These are phyloP conservation scores for Stemphylium beticola DNA, from an alignment of 2,329 filamentous ascomycete species.

Conservation along the genomic window DNA sequence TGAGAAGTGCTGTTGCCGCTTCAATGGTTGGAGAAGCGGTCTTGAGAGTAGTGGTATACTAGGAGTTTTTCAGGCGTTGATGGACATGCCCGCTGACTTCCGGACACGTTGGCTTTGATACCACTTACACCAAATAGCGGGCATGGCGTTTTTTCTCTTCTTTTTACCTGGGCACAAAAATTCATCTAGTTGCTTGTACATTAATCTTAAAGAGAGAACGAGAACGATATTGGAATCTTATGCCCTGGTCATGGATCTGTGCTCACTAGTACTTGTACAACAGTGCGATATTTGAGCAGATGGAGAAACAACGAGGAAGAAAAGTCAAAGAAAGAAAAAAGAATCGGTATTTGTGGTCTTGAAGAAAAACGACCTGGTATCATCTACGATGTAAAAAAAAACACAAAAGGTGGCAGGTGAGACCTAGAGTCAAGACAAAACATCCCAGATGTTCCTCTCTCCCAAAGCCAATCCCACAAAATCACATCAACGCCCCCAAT, in stretches of 20 bases:
- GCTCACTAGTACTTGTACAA: background rate
- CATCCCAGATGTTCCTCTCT: background rate
- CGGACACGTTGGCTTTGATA: constrained; percentile 9
- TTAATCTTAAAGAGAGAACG: background rate
- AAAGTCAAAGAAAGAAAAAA: background rate
- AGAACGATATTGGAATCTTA: background rate
- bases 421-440: background rate
- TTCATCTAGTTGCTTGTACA: background rate
- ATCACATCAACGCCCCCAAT: background rate
- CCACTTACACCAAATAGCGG: constrained; percentile 1
- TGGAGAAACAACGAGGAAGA: background rate
- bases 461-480: too few species aligned
- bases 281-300: background rate
- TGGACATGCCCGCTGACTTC: constrained; percentile 3
- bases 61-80: constrained; percentile 8
- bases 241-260: background rate
- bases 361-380: constrained; percentile 14
- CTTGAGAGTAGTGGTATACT: background rate
- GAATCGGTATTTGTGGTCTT: constrained; percentile 2
- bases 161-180: background rate
- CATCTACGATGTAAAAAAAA: constrained; percentile 5
- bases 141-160: constrained; percentile 4
- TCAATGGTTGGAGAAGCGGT: background rate
- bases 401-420: background rate
- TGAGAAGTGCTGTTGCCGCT: background rate